Conservation (phyloP, 163 green algal genomes). For the Scenedesmus sp. region DNA sequence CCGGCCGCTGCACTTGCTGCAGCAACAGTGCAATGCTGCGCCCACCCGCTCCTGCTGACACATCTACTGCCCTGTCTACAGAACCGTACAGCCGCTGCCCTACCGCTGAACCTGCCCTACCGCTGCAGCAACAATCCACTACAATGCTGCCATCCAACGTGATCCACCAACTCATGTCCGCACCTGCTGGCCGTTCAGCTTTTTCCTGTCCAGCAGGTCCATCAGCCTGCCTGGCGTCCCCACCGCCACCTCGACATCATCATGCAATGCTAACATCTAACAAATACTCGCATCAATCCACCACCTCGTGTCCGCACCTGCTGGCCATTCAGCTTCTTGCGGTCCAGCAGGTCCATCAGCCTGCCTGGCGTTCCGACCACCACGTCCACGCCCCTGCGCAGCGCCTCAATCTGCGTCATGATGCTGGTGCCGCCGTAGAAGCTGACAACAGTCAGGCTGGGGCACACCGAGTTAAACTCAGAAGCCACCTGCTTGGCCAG, state of each 20-base stretch:
- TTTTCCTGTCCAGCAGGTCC: conserved; percentile 91
- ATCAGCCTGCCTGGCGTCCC: conserved; percentile 98
- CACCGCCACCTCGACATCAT: conserved; percentile 95
- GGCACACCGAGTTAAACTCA: conserved; percentile 88
- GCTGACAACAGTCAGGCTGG: conserved; percentile 61
- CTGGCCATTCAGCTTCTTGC: conserved; percentile 78
- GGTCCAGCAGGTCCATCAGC: conserved; percentile 97
- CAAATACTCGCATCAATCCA: neutral
- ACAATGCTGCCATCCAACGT: neutral
- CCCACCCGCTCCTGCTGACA: no score
- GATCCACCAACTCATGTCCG: neutral
- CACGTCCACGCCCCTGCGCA: conserved; percentile 92
- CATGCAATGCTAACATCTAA: neutral
- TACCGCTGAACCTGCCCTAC: no score
- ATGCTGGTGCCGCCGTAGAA: conserved; percentile 88
- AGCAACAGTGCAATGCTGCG: no score
- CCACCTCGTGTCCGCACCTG: conserved; percentile 53
- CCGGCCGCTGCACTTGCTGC: no score
- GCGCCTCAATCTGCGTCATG: conserved; percentile 60
- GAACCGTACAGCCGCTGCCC: no score
- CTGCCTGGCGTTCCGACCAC: conserved; percentile 97
- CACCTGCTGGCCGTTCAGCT: conserved; percentile 79
- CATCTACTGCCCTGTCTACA: no score
- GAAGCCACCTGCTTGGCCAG: conserved; percentile 96
- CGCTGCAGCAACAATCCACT: no score